Evolutionary conservation across 2,329 filamentous ascomycete species (phyloP).

Genomic region (Blumeria graminis): DNA sequence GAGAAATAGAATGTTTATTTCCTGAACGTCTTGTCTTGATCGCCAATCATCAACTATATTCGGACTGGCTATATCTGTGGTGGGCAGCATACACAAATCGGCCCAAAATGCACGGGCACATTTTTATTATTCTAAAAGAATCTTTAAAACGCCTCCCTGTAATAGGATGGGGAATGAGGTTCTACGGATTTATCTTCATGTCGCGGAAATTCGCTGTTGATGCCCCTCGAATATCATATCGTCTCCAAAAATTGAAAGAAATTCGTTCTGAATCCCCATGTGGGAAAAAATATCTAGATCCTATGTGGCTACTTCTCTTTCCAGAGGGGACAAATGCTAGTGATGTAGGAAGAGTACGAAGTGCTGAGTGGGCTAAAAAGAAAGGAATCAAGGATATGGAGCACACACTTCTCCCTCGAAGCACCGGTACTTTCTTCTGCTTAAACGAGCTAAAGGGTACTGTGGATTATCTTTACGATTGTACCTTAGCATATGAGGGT

Average conservation of each 20-base stretch:
- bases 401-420: slow-evolving; percentile 54
- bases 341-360: slow-evolving; percentile 42
- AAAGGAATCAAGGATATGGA: slow-evolving; percentile 45
- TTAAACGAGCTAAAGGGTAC: slow-evolving; percentile 49
- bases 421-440: slow-evolving; percentile 60
- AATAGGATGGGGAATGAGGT: slow-evolving; percentile 59
- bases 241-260: slow-evolving; percentile 44
- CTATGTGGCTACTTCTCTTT: slow-evolving; percentile 80
- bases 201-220: slow-evolving; percentile 74
- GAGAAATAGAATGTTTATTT: slow-evolving; percentile 53
- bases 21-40: slow-evolving; percentile 63
- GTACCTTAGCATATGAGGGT: slow-evolving; percentile 87
- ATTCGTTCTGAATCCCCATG: slow-evolving; percentile 25
- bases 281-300: slow-evolving; percentile 34
- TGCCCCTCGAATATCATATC: slow-evolving; percentile 47
- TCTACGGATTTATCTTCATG: slow-evolving; percentile 79
- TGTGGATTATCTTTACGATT: slow-evolving; percentile 72
- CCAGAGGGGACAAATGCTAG: slow-evolving; percentile 73
- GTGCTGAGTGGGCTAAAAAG: slow-evolving; percentile 54
- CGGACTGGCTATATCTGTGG: slow-evolving; percentile 46
- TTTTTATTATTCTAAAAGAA: slow-evolving; percentile 81
- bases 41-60: slow-evolving; percentile 53
- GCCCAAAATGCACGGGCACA: slow-evolving; percentile 57
- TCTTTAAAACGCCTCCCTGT: slow-evolving; percentile 62
- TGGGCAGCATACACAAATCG: slow-evolving; percentile 68